Evolutionary conservation across 192 early-diverging fungal genomes (phyloP).

Genomic region (Mortierella antarctica): DNA sequence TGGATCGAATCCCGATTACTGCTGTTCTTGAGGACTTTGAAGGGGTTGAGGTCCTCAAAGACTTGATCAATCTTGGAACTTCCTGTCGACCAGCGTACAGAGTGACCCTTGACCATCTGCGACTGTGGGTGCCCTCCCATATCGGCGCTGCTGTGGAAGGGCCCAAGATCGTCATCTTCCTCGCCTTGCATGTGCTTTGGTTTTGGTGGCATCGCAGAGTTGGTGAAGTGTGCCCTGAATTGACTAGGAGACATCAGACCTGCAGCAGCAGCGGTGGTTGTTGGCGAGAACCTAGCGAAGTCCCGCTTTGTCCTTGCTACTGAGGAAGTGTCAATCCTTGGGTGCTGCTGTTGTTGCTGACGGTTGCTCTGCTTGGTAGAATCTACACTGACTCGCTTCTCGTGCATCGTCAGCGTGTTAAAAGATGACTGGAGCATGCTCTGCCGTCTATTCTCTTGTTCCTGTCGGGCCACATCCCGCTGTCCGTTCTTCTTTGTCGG

Average conservation of each 20-base stretch:
- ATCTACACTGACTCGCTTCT: slow-evolving; percentile 3
- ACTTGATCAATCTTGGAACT: slow-evolving; percentile 35
- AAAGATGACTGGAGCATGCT: slow-evolving; percentile 32
- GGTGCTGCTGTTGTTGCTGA: not conserved
- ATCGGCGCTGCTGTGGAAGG: not conserved
- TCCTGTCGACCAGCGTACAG: slow-evolving; percentile 25
- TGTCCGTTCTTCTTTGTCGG: not conserved
- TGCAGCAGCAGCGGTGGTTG: slow-evolving; percentile 1
- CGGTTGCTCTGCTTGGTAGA: not conserved
- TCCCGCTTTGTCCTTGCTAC: slow-evolving; percentile 2
- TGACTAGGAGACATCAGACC: slow-evolving; percentile 42
- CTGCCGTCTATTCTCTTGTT: slow-evolving; percentile 19
- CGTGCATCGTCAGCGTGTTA: slow-evolving; percentile 29
- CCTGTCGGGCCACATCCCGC: not conserved
- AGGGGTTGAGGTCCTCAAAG: slow-evolving; percentile 47
- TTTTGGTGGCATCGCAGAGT: slow-evolving; percentile 6
- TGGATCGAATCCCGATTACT: slow-evolving; percentile 1
- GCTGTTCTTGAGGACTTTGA: slow-evolving; percentile 19
- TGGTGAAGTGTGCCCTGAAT: slow-evolving; percentile 42
- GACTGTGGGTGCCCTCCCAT: too few species aligned
- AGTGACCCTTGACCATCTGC: slow-evolving; percentile 10
- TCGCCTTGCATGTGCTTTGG: slow-evolving; percentile 15
- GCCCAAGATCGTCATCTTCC: not conserved
- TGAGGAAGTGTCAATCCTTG: slow-evolving; percentile 21
- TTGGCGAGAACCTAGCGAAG: slow-evolving; percentile 13